Evolutionary conservation across 352 stramenopile genomes (phyloP).

Genomic region (Phytopythium sindhum): DNA sequence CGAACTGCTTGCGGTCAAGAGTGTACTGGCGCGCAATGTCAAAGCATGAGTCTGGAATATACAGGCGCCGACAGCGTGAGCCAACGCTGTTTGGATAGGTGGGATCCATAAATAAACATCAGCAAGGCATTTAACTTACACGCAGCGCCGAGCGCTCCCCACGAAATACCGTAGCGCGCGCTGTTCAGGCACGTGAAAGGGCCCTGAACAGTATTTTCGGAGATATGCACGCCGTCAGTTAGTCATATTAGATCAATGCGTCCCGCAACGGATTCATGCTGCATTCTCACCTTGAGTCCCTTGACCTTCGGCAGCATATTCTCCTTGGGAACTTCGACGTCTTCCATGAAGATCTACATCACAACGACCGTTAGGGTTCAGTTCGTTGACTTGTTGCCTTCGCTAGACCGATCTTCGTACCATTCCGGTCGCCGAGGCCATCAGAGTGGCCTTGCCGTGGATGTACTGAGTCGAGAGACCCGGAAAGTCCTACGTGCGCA

Average conservation of each 20-base stretch:
- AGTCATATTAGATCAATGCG: not conserved
- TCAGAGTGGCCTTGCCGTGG: constrained; percentile 95
- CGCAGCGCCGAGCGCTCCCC: constrained; percentile 94
- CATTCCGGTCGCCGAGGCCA: constrained; percentile 95
- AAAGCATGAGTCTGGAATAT: constrained; percentile 87
- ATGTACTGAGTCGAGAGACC: constrained; percentile 94
- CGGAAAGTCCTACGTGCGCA: constrained; percentile 66
- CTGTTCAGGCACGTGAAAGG: constrained; percentile 98
- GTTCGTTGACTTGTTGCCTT: not conserved
- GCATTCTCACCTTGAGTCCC: constrained; percentile 59
- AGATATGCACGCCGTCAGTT: not conserved
- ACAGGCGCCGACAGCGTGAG: not conserved
- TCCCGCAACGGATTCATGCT: not conserved
- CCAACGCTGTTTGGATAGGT: not conserved
- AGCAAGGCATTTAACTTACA: constrained; percentile 33
- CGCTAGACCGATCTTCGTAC: constrained; percentile 16
- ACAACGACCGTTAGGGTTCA: not conserved
- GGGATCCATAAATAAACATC: not conserved
- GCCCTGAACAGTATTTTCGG: constrained; percentile 37
- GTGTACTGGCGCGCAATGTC: constrained; percentile 93
- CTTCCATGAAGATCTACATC: constrained; percentile 94
- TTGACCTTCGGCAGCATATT: constrained; percentile 93
- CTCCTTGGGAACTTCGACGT: constrained; percentile 92
- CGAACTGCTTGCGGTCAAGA: constrained; percentile 95
- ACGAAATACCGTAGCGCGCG: constrained; percentile 96